A percentile compares a stretch with the other conserved stretches of the same genome.
Conservation (phyloP, 345 rosid species). For the Noccaea caerulescens region DNA sequence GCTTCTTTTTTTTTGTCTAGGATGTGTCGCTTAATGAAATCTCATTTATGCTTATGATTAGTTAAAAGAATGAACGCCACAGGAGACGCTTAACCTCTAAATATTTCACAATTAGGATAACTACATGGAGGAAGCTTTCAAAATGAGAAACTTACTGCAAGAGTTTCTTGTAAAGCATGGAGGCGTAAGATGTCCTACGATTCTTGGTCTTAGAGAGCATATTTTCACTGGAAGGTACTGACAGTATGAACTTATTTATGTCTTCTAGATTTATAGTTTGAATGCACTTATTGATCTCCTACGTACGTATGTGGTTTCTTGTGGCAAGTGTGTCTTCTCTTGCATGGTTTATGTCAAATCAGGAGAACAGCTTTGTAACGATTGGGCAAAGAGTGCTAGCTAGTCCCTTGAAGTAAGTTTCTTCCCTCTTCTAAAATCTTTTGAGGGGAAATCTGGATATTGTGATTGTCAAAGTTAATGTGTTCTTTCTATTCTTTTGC, state of each 20-base stretch:
- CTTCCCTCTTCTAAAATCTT: slow-evolving; percentile 15
- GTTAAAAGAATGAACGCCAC: slow-evolving; percentile 12
- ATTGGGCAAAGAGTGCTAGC: slow-evolving; percentile 81
- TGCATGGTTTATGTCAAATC: slow-evolving; percentile 93
- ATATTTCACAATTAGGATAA: slow-evolving; percentile 55
- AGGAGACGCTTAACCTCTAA: slow-evolving; percentile 19
- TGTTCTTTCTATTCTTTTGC: slow-evolving; percentile 11
- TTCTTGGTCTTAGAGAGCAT: slow-evolving; percentile 83
- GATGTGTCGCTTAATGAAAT: slow-evolving; percentile 10
- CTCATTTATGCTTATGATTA: not conserved
- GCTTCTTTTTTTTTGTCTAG: not conserved
- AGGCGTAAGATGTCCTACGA: slow-evolving; percentile 74
- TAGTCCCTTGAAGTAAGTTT: slow-evolving; percentile 68
- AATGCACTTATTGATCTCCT: slow-evolving; percentile 23
- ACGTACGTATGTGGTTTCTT: slow-evolving; percentile 29
- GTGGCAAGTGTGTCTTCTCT: slow-evolving; percentile 80
- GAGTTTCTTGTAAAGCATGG: slow-evolving; percentile 74
- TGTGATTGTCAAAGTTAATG: slow-evolving; percentile 20
- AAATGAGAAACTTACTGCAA: slow-evolving; percentile 81
- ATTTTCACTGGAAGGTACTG: slow-evolving; percentile 84
- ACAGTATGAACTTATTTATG: slow-evolving; percentile 7
- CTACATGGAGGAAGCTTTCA: slow-evolving; percentile 86
- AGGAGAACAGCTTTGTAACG: slow-evolving; percentile 84
- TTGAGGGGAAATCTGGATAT: slow-evolving; percentile 2
- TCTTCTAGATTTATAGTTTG: slow-evolving; percentile 4